phyloP scores from a whole-genome alignment of 495 filamentous ascomycete genomes.

The Glarea lozoyensis region DNA sequence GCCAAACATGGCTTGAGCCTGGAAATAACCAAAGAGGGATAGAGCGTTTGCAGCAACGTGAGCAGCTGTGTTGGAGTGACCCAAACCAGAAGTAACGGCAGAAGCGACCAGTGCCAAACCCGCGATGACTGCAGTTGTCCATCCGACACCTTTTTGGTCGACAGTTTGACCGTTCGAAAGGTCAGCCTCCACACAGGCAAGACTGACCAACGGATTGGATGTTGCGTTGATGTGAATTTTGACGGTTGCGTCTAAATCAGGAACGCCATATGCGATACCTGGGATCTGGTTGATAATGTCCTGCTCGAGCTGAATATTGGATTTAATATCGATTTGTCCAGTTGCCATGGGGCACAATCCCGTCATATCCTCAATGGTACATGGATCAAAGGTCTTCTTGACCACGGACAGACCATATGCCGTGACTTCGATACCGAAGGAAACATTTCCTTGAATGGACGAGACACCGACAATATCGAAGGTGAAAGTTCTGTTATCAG shows the following conservation, averaged over 20 bases:
- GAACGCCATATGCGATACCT: constrained; percentile 79
- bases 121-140: constrained; percentile 80
- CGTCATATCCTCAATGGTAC: constrained; percentile 49
- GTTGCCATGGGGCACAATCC: constrained; percentile 93
- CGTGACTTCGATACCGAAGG: constrained; percentile 63
- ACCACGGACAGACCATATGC: constrained; percentile 76
- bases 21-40: constrained; percentile 92
- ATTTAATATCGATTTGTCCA: constrained; percentile 67
- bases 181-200: constrained; percentile 83
- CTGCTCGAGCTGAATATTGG: constrained; percentile 51
- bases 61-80: constrained; percentile 92
- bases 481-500: constrained; percentile 58
- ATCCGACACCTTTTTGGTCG: constrained; percentile 79
- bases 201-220: constrained; percentile 43
- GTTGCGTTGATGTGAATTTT: constrained; percentile 66
- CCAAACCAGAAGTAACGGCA: constrained; percentile 71
- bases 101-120: constrained; percentile 76
- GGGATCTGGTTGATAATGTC: constrained; percentile 59
- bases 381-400: constrained; percentile 62
- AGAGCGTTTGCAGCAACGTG: constrained; percentile 91
- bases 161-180: constrained; percentile 94
- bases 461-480: constrained; percentile 80
- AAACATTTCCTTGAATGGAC: constrained; percentile 75
- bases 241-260: constrained; percentile 87
- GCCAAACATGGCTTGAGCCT: constrained; percentile 91